These are phyloP conservation scores for Hypoxylon sp. DNA, from an alignment of 2,329 filamentous ascomycete genomes.

Conservation along the genomic window DNA sequence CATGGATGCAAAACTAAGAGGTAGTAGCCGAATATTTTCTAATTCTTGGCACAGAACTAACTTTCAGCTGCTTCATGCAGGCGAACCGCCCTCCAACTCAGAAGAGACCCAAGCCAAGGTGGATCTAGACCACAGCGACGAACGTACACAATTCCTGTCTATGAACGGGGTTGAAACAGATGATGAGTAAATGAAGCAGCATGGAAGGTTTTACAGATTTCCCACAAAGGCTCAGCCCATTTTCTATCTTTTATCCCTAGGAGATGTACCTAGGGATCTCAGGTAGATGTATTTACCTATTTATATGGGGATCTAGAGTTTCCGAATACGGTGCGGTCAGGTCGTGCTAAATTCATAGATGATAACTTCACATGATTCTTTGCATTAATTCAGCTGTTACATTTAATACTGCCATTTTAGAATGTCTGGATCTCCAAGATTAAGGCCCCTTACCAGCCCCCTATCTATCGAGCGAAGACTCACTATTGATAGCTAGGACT, in stretches of 20 bases:
- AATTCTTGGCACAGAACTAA: background rate
- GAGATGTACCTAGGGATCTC: background rate
- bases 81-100: background rate
- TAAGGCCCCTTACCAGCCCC: background rate
- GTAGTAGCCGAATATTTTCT: conserved; percentile 27
- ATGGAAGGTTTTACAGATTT: background rate
- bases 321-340: background rate
- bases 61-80: background rate
- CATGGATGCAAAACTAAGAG: conserved; percentile 35
- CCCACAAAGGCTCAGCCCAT: background rate
- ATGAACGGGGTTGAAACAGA: conserved; percentile 5
- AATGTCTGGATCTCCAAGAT: background rate
- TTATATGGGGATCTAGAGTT: background rate
- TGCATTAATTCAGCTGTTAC: background rate
- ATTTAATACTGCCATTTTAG: background rate
- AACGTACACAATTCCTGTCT: conserved; percentile 1
- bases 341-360: background rate
- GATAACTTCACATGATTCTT: background rate
- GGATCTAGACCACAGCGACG: conserved; percentile 14
- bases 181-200: background rate
- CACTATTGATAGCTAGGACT: background rate
- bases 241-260: background rate
- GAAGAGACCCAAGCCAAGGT: conserved; percentile 1
- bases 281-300: background rate
- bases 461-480: background rate